These are phyloP conservation scores for Fusarium tuaranense DNA, from an alignment of 2,329 filamentous ascomycete species.

Conservation along the genomic window DNA sequence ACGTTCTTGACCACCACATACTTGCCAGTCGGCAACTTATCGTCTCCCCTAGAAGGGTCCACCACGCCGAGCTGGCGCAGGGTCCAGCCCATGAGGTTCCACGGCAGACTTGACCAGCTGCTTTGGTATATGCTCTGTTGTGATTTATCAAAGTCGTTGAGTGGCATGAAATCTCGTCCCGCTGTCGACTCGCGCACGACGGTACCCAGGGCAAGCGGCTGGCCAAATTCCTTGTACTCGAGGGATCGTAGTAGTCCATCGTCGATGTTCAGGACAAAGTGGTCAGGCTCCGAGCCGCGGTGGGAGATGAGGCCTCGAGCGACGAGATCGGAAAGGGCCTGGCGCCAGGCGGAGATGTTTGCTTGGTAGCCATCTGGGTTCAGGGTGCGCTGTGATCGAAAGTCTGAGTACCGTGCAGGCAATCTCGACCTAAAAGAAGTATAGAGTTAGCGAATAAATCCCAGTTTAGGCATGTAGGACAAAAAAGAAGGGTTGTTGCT, in stretches of 20 bases:
- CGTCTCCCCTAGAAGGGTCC: constrained; percentile 59
- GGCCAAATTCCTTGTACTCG: constrained; percentile 81
- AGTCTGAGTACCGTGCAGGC: constrained; percentile 90
- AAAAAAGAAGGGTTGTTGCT: constrained; percentile 1
- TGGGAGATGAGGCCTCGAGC: constrained; percentile 67
- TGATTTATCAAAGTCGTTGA: constrained; percentile 74
- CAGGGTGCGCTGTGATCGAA: constrained; percentile 76
- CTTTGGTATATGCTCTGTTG: constrained; percentile 78
- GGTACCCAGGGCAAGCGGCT: constrained; percentile 82
- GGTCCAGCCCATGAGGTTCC: constrained; percentile 81
- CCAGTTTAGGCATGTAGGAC: neutral
- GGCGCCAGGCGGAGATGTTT: constrained; percentile 83
- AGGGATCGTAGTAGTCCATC: constrained; percentile 77
- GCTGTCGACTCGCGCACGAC: constrained; percentile 81
- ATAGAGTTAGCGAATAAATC: constrained; percentile 1
- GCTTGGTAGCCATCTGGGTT: constrained; percentile 89
- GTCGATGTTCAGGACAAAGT: constrained; percentile 66
- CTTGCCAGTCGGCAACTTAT: constrained; percentile 69
- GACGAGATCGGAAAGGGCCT: constrained; percentile 76
- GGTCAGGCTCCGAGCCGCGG: constrained; percentile 55
- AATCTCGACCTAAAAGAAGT: constrained; percentile 73
- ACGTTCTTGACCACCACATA: constrained; percentile 76
- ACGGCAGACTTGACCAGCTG: constrained; percentile 76
- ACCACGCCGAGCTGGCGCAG: constrained; percentile 75
- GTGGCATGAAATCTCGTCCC: constrained; percentile 75